Evolutionary conservation across 352 stramenopile species (phyloP).

Genomic region (Blastocystis sp.): DNA sequence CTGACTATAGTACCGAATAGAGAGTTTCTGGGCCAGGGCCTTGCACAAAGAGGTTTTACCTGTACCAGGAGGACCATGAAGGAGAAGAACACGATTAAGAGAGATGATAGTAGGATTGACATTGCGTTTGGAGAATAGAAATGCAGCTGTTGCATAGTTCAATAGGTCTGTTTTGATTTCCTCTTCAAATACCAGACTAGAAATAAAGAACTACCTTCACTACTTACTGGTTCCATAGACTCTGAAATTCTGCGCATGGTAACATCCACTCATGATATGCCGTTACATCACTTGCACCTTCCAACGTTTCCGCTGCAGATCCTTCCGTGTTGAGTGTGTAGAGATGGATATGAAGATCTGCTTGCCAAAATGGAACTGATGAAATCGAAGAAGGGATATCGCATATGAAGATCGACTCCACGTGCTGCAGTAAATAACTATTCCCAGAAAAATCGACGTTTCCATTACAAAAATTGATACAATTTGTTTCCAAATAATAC

Average conservation of each 20-base stretch:
- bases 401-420: conserved; percentile 72
- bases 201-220: background rate
- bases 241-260: conserved; percentile 71
- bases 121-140: conserved; percentile 82
- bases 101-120: conserved; percentile 84
- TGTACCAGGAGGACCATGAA: conserved; percentile 86
- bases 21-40: conserved; percentile 84
- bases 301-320: conserved; percentile 41
- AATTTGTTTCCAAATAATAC: conserved; percentile 70
- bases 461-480: conserved; percentile 70
- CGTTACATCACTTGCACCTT: conserved; percentile 42
- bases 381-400: conserved; percentile 71
- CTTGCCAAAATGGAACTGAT: conserved; percentile 70
- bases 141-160: conserved; percentile 82
- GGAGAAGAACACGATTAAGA: conserved; percentile 85
- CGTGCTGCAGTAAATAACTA: conserved; percentile 70
- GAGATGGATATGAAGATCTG: conserved; percentile 75
- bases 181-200: conserved; percentile 80
- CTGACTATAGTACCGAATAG: conserved; percentile 78
- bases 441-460: conserved; percentile 68
- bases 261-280: conserved; percentile 63
- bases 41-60: conserved; percentile 87
- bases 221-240: conserved; percentile 73
- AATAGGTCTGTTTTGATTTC: conserved; percentile 79
- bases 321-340: conserved; percentile 69